Base-by-base conservation (phyloP, 148 eudicot species). In the Rhododendron mucronatum region DNA sequence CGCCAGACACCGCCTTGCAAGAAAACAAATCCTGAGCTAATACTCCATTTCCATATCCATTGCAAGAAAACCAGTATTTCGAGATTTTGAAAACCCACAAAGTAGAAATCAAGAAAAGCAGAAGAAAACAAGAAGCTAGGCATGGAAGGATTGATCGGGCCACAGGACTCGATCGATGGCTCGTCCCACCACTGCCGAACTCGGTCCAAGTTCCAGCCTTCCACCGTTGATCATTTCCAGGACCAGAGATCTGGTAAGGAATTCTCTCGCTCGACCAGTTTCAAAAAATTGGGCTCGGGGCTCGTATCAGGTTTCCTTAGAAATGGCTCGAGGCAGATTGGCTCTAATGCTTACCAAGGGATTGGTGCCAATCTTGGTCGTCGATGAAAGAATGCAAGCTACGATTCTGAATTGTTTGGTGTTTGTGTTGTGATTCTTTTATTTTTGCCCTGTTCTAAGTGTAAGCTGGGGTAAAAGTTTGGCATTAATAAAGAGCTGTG, bases 281-380 rank as follows among this genome's bases (percentile, higher is more conserved):
- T 39, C 50, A 76, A n/a, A 20, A 71, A 71, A 13, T 4, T 1
- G 39, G 55, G 4, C 0, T 63, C 35, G 10, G 37, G 37, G 80
- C 35, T 51, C 35, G 21, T 71, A 1, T 11, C 30, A 0, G 79
- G 45, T 6, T 1, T 48, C 23, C 4, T 53, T n/a, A 26, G 14
- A 13, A 76, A 39, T 35, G 71, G 86, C 35, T 50, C 81, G 7
- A 84, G 81, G 51, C 80, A 74, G 81, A 51, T 33, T 50, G 85
- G 53, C 35, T 50, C 80, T 12, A 28, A 10, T 35, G 14, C 45
- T 65, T 45, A 65, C 84, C 84, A 26, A 83, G 55, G 4, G 63
- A 48, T 3, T 1, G 35, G 21, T 26, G 13, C 81, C 11, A 33
- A 50, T 74, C 14, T 84, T 20, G 81, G 48, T 12, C 81, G 23